Base-by-base conservation (phyloP, 2,329 filamentous ascomycete genomes). In the Fusarium citri region DNA sequence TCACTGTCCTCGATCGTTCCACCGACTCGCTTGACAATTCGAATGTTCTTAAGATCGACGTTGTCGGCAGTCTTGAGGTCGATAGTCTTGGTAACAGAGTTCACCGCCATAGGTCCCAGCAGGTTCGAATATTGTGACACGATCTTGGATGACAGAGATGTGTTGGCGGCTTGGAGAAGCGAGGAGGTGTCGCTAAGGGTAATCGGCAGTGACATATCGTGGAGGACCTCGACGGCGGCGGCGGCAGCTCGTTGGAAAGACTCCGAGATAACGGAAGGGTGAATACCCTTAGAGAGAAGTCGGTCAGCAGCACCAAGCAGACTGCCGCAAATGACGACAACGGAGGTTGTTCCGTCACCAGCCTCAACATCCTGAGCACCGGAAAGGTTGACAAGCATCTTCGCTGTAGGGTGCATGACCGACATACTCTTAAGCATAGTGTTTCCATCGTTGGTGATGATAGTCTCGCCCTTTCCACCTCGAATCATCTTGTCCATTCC, bases 401-500 rank as follows among this genome's bases (percentile, higher is more conserved):
- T 98, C 54, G 96, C 96, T 50, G 97, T 97, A n/a, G 96, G 96
- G 80, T 99, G 96, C 92, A 99, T 94, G 73, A 99, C 96, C 72
- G 93, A 92, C 96, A 99, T 98, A 86, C 95, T 95, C 85, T 93
- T 97, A 78, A 99, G 85, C 95, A 99, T 99, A 61, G 96, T 99
- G 85, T 97, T 97, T 81, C 96, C 96, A 83, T 99, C 96, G 86
- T 99, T 99, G 78, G 96, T 99, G 84, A 99, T 99, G 81, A 98
- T 96, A 62, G 94, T 98, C 82, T 97, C 93, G 83, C 95, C 96
- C 84, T 94, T 97, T 80, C 94, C 93, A 65, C 92, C 97, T 86
- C 97, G 92, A 77, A 99, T 98, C 94, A 98, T 98, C 87, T 98
- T 98, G 85, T 98, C 94, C 94, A 98, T 98, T 79, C 96, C 96